Evolutionary conservation across 345 rosid genomes (phyloP).

Genomic region (Eucalyptus rudis): DNA sequence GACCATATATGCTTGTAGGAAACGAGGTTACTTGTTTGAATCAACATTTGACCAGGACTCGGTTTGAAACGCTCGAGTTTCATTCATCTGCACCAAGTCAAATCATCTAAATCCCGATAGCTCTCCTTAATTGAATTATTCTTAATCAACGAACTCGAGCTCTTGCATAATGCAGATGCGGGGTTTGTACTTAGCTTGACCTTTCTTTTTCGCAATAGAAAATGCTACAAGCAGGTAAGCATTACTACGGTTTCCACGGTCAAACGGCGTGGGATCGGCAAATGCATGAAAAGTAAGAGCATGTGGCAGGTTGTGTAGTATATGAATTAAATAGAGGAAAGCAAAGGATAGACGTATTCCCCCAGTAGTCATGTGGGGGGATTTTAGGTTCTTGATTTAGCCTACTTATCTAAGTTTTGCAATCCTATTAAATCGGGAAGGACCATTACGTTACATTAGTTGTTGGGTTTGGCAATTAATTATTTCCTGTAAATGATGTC

Average conservation of each 20-base stretch:
- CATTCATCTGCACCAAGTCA: background rate
- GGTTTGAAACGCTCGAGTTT: background rate
- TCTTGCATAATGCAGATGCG: background rate
- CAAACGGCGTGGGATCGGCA: background rate
- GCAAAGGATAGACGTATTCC: background rate
- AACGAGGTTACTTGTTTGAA: background rate
- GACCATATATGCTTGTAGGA: background rate
- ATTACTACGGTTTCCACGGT: background rate
- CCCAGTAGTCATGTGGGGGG: background rate
- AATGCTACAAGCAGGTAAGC: background rate
- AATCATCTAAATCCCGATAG: background rate
- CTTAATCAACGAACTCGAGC: background rate
- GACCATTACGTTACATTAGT: background rate
- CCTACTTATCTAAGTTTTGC: background rate
- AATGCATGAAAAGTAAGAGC: background rate
- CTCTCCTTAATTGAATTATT: background rate
- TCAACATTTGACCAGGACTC: background rate
- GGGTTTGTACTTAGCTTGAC: background rate
- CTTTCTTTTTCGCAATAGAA: background rate
- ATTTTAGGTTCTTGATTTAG: background rate
- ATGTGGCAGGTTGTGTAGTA: background rate
- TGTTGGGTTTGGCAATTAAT: background rate
- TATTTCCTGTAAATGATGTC: background rate
- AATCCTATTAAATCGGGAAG: background rate
- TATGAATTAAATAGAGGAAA: background rate